Evolutionary conservation across 108 stramenopile species (phyloP).

Genomic region (Conticribra weissflogii): DNA sequence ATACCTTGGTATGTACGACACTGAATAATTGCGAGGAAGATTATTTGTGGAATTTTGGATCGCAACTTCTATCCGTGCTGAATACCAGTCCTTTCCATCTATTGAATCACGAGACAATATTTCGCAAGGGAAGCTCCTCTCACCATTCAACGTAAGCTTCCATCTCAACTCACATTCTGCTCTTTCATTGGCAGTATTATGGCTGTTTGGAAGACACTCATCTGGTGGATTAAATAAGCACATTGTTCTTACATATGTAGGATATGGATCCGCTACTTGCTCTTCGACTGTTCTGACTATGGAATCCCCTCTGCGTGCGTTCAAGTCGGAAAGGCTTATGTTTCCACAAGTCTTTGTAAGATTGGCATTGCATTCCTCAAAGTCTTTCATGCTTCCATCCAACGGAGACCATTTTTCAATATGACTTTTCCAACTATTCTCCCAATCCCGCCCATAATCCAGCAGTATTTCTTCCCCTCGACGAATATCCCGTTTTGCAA

Average conservation of each 20-base stretch:
- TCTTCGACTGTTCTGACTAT: constrained; percentile 58
- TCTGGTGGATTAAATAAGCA: constrained; percentile 53
- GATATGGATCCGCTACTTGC: constrained; percentile 66
- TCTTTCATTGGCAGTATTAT: not conserved
- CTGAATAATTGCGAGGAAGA: not conserved
- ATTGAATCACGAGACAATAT: constrained; percentile 7
- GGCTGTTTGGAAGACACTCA: not conserved
- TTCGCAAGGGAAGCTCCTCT: constrained; percentile 2
- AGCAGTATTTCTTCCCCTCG: constrained; percentile 71
- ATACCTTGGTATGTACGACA: constrained; percentile 33
- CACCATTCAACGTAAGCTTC: not conserved
- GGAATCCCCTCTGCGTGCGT: constrained; percentile 9
- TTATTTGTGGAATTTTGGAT: not conserved
- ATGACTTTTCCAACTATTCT: constrained; percentile 62
- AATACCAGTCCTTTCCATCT: constrained; percentile 18
- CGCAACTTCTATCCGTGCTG: constrained; percentile 9
- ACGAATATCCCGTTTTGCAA: constrained; percentile 57
- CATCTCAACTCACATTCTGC: constrained; percentile 4
- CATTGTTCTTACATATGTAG: constrained; percentile 52
- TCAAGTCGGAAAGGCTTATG: constrained; percentile 10
- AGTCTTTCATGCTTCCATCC: not conserved
- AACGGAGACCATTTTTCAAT: constrained; percentile 37
- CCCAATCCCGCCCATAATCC: constrained; percentile 74
- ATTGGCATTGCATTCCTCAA: not conserved
- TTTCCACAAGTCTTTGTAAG: constrained; percentile 22